Evolutionary conservation across 176 grass and related monocot genomes (phyloP).

Genomic region (Oryza rufipogon): DNA sequence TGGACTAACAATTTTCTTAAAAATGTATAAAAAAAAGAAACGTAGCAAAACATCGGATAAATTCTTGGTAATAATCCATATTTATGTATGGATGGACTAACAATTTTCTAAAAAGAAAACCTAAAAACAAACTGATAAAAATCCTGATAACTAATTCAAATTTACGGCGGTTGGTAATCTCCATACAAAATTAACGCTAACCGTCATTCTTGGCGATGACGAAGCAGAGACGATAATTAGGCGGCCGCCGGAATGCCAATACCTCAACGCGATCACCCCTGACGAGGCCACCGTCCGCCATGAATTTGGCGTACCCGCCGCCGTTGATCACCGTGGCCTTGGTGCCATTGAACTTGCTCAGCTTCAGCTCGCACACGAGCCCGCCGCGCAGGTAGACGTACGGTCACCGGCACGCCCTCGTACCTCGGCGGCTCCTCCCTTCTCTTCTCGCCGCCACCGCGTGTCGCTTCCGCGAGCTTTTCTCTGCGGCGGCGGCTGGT

Average conservation of each 20-base stretch:
- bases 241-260: constrained; percentile 18
- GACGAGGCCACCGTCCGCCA: neutral
- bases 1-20: too few relatives aligned
- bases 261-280: neutral
- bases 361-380: neutral
- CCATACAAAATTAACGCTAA: too few relatives aligned
- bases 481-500: neutral
- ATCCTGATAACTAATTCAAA: too few relatives aligned
- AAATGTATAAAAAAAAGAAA: too few relatives aligned
- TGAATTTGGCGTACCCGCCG: neutral
- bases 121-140: too few relatives aligned
- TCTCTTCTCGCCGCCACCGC: neutral
- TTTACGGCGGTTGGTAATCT: too few relatives aligned
- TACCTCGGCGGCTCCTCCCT: neutral
- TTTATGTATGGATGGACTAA: too few relatives aligned
- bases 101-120: too few relatives aligned
- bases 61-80: too few relatives aligned
- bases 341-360: constrained; percentile 15
- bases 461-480: too few relatives aligned
- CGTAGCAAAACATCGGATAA: too few relatives aligned
- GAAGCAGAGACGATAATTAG: neutral
- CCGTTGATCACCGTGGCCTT: constrained; percentile 32
- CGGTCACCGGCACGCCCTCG: neutral
- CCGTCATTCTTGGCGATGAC: constrained; percentile 19
- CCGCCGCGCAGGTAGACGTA: constrained; percentile 4